Evolutionary conservation across 106 monocot species (phyloP).

Genomic region (Apostasia shenzhenica): DNA sequence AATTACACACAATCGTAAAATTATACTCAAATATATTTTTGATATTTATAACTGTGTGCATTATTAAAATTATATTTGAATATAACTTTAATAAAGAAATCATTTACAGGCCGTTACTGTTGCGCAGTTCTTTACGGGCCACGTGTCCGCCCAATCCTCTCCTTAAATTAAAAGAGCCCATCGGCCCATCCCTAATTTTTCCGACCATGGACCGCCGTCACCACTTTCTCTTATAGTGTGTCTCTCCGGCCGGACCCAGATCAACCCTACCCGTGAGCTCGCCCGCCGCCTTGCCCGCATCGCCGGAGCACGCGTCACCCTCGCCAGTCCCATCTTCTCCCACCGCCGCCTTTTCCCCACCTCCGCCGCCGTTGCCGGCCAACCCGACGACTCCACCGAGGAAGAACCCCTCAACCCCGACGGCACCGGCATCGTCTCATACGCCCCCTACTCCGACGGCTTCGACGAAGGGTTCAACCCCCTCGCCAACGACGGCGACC

Average conservation of each 20-base stretch:
- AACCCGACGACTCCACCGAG: neutral
- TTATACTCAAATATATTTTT: too few species aligned
- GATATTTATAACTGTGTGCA: too few species aligned
- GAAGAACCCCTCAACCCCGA: neutral
- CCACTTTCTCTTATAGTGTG: neutral
- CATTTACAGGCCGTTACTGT: too few species aligned
- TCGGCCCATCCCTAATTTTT: neutral
- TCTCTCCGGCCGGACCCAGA: neutral
- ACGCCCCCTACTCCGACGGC: conserved; percentile 54
- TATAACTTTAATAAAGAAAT: too few species aligned
- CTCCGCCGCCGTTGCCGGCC: neutral
- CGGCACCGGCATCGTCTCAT: conserved; percentile 22
- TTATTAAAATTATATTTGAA: too few species aligned
- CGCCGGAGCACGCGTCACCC: neutral
- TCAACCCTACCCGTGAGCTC: conserved; percentile 4
- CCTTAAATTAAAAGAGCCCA: too few species aligned
- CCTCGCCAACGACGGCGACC: neutral
- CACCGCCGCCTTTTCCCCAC: conserved; percentile 6
- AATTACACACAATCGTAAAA: too few species aligned
- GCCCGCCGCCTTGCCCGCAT: neutral
- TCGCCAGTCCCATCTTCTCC: neutral
- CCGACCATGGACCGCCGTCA: neutral
- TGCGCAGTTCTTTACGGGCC: too few species aligned
- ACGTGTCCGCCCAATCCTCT: too few species aligned
- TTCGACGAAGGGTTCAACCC: conserved; percentile 30